Conservation (phyloP, 2,329 filamentous ascomycete genomes). For the Coniochaeta sp. region DNA sequence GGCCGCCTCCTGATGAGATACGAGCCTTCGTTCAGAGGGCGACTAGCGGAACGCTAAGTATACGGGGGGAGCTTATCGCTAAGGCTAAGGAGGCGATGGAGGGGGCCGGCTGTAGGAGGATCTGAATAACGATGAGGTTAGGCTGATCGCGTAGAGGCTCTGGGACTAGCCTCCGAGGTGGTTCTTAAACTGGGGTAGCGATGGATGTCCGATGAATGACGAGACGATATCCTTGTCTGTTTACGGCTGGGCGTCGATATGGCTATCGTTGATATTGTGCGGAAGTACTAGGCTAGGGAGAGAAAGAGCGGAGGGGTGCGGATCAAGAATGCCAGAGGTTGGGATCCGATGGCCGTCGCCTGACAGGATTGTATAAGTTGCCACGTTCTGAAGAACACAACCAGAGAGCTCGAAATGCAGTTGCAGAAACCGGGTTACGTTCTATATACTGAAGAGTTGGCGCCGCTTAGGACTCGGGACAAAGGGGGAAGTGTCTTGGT, state of each 20-base stretch:
- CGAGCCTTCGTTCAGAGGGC: slow-evolving; percentile 4
- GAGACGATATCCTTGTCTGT: not conserved
- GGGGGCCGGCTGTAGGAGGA: not conserved
- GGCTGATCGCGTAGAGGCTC: not conserved
- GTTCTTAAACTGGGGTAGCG: not conserved
- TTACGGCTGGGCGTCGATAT: not conserved
- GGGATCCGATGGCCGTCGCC: no score
- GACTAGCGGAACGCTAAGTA: not conserved
- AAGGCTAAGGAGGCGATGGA: not conserved
- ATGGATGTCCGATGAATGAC: not conserved
- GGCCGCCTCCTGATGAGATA: slow-evolving; percentile 8
- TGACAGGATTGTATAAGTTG: no score
- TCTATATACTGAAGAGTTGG: no score
- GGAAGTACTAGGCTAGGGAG: not conserved
- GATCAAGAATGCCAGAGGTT: no score
- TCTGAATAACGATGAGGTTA: not conserved
- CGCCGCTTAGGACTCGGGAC: no score
- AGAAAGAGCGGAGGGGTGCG: not conserved
- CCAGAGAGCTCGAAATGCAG: no score
- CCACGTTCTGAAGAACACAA: no score
- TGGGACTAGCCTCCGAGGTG: not conserved
- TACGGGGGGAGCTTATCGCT: not conserved
- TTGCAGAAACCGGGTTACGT: no score
- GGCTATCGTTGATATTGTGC: not conserved
- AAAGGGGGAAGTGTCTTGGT: no score